Conservation (phyloP, 176 grass and related monocot species). For the Typha latifolia region DNA sequence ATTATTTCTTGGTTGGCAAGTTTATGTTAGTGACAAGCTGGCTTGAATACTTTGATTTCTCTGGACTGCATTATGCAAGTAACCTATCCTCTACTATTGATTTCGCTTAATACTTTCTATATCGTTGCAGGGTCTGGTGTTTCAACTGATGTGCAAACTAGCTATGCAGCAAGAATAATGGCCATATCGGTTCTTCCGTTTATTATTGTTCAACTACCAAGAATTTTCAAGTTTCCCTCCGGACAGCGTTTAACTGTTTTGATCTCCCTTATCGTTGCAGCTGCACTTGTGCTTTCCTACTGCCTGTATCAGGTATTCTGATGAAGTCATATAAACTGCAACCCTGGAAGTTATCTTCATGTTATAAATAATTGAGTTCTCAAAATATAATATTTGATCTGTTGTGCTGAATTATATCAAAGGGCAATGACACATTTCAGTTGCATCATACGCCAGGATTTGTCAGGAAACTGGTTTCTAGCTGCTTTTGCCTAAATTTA, state of each 20-base stretch:
- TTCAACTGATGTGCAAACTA: slow-evolving; percentile 72
- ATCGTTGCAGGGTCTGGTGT: slow-evolving; percentile 50
- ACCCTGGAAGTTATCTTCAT: neutral
- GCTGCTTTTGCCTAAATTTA: no score
- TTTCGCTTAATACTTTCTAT: slow-evolving; percentile 2
- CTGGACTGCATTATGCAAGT: neutral
- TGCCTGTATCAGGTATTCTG: slow-evolving; percentile 75
- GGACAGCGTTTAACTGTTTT: slow-evolving; percentile 53
- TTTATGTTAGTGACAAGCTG: no score
- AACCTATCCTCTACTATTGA: neutral
- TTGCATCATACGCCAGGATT: no score
- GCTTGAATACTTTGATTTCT: neutral
- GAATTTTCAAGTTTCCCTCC: slow-evolving; percentile 47
- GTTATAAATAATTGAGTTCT: neutral
- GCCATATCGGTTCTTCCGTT: slow-evolving; percentile 81
- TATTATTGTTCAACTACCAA: slow-evolving; percentile 72
- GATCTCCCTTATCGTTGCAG: slow-evolving; percentile 44
- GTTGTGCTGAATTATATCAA: no score
- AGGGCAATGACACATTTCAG: no score
- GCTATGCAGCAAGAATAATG: slow-evolving; percentile 92
- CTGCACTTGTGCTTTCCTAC: slow-evolving; percentile 64
- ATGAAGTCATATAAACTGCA: neutral
- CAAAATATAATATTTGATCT: no score
- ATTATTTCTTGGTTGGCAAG: no score
- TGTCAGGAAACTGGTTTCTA: no score